Evolutionary conservation across 352 stramenopile genomes (phyloP).

Genomic region (Paralagenidium karlingii): DNA sequence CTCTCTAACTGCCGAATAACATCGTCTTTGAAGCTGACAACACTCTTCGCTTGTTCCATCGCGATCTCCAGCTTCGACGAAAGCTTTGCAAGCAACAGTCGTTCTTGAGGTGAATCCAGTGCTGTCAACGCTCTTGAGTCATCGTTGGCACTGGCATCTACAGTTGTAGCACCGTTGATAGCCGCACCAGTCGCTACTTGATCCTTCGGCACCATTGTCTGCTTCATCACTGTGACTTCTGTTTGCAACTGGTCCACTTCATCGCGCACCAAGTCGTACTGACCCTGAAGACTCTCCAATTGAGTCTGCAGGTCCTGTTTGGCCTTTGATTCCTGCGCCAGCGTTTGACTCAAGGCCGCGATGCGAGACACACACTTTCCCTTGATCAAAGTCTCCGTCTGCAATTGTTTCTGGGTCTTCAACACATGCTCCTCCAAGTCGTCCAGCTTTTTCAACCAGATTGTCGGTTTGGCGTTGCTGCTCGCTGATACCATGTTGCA

Average conservation of each 20-base stretch:
- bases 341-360: conserved; percentile 49
- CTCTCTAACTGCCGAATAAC: conserved; percentile 15
- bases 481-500: no score
- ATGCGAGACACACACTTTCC: conserved; percentile 61
- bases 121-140: no score
- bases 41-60: conserved; percentile 53
- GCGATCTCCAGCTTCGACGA: conserved; percentile 33
- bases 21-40: conserved; percentile 53
- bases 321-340: conserved; percentile 20
- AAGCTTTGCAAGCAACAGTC: conserved; percentile 39
- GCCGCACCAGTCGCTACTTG: no score
- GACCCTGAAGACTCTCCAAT: conserved; percentile 20
- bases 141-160: no score
- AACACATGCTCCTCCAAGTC: no score
- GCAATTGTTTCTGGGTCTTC: no score
- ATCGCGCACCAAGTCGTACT: conserved; percentile 25
- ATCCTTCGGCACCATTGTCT: not conserved
- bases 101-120: no score
- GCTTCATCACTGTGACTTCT: conserved; percentile 26
- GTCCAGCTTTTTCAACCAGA: no score
- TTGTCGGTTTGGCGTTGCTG: no score
- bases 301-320: conserved; percentile 19
- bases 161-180: no score
- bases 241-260: conserved; percentile 29
- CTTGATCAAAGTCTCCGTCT: conserved; percentile 37